Conservation (phyloP, 140 eudicot genomes). For the Cichorium intybus region DNA sequence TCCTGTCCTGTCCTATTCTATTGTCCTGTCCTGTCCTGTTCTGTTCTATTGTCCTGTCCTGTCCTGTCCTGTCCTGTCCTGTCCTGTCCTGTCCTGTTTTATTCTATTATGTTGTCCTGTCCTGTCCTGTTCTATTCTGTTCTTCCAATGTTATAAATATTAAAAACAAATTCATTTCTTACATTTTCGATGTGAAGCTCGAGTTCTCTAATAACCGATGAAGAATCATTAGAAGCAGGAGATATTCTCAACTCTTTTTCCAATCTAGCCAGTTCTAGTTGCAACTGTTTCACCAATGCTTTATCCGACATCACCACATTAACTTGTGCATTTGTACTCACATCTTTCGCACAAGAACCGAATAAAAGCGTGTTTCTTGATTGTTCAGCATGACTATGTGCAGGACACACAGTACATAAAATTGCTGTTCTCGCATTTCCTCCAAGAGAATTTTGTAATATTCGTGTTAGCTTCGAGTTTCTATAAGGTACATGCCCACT, state of each 20-base stretch:
- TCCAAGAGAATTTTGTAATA: slow-evolving; percentile 86
- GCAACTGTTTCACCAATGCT: slow-evolving; percentile 66
- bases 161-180: background rate
- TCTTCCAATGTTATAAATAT: background rate
- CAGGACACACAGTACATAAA: slow-evolving; percentile 86
- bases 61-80: too few relatives aligned
- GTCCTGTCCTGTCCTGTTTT: too few relatives aligned
- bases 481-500: slow-evolving; percentile 71
- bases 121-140: too few relatives aligned
- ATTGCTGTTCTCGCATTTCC: slow-evolving; percentile 91
- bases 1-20: too few relatives aligned
- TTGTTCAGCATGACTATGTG: slow-evolving; percentile 83
- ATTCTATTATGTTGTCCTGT: too few relatives aligned
- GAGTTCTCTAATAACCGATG: slow-evolving; percentile 45
- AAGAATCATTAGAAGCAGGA: slow-evolving; percentile 35
- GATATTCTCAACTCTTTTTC: slow-evolving; percentile 50
- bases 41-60: too few relatives aligned
- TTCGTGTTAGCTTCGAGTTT: slow-evolving; percentile 97
- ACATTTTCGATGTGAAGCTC: slow-evolving; percentile 68
- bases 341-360: slow-evolving; percentile 86
- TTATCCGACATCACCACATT: slow-evolving; percentile 77
- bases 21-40: too few relatives aligned
- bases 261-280: slow-evolving; percentile 59
- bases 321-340: slow-evolving; percentile 63
- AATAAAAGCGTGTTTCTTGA: slow-evolving; percentile 87